phyloP scores from a whole-genome alignment of 768 basidiomycete genomes.

The Mycena polygramma region DNA sequence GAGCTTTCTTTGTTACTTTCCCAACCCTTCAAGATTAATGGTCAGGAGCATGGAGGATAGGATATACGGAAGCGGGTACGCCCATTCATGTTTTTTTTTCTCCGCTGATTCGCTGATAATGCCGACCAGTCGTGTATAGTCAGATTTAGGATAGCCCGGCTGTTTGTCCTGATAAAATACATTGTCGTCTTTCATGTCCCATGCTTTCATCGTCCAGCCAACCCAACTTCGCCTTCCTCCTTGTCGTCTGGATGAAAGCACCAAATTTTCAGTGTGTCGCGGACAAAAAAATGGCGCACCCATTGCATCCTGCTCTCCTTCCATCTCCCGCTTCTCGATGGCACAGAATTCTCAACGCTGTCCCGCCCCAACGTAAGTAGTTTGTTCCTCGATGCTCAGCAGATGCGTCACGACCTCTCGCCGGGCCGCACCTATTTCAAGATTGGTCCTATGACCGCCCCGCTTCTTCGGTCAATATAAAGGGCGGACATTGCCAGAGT shows the following conservation, averaged over 20 bases:
- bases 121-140: too few relatives aligned
- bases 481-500: neutral
- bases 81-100: neutral
- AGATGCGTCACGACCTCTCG: slow-evolving; percentile 20
- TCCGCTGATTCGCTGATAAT: neutral
- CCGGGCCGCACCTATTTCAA: slow-evolving; percentile 16
- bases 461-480: slow-evolving; percentile 19
- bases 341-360: neutral
- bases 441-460: slow-evolving; percentile 20
- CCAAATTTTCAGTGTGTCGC: too few relatives aligned
- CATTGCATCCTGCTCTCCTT: neutral
- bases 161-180: too few relatives aligned
- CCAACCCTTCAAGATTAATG: neutral
- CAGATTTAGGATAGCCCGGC: too few relatives aligned
- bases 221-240: too few relatives aligned
- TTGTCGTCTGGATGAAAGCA: too few relatives aligned
- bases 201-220: too few relatives aligned
- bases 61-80: neutral
- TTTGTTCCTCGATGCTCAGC: slow-evolving; percentile 8
- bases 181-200: too few relatives aligned
- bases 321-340: neutral
- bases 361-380: neutral
- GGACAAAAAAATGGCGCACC: too few relatives aligned
- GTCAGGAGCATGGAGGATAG: neutral
- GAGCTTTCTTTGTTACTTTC: too few relatives aligned